Evolutionary conservation across 75 land plant genomes (phyloP).

Genomic region (Isoetes taiwanensis): DNA sequence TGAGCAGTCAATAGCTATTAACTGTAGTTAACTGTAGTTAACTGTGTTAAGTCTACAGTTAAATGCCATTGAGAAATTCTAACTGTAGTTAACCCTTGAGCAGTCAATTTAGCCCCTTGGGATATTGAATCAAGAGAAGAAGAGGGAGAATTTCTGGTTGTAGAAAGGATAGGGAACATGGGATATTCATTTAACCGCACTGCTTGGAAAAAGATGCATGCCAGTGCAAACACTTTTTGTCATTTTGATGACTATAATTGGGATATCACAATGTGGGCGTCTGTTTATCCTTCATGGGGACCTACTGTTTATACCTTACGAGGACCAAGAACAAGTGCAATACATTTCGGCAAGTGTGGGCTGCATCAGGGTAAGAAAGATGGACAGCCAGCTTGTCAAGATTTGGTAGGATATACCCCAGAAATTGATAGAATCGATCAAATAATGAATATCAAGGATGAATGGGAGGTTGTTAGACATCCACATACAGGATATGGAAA

Average conservation of each 20-base stretch:
- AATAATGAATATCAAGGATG: slow-evolving; percentile 43
- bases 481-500: slow-evolving; percentile 46
- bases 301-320: slow-evolving; percentile 51
- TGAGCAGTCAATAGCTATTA: too few relatives aligned
- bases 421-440: slow-evolving; percentile 39
- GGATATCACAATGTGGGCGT: slow-evolving; percentile 98
- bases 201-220: slow-evolving; percentile 80
- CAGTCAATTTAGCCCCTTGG: slow-evolving; percentile 75
- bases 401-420: slow-evolving; percentile 33
- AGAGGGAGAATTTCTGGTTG: slow-evolving; percentile 33
- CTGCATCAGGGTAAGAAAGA: slow-evolving; percentile 79
- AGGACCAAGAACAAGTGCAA: slow-evolving; percentile 75
- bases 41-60: too few relatives aligned
- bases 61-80: too few relatives aligned
- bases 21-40: too few relatives aligned
- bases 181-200: slow-evolving; percentile 92
- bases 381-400: slow-evolving; percentile 35
- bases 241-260: slow-evolving; percentile 94
- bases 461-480: slow-evolving; percentile 45
- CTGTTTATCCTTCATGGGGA: slow-evolving; percentile 77
- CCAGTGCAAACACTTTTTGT: slow-evolving; percentile 59
- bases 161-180: slow-evolving; percentile 86
- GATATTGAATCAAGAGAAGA: slow-evolving; percentile 82
- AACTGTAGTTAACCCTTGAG: too few relatives aligned
- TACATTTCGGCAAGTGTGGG: slow-evolving; percentile 93